These are phyloP conservation scores for Kuraishia ogatae DNA, from an alignment of 805 yeast species.

Conservation along the genomic window DNA sequence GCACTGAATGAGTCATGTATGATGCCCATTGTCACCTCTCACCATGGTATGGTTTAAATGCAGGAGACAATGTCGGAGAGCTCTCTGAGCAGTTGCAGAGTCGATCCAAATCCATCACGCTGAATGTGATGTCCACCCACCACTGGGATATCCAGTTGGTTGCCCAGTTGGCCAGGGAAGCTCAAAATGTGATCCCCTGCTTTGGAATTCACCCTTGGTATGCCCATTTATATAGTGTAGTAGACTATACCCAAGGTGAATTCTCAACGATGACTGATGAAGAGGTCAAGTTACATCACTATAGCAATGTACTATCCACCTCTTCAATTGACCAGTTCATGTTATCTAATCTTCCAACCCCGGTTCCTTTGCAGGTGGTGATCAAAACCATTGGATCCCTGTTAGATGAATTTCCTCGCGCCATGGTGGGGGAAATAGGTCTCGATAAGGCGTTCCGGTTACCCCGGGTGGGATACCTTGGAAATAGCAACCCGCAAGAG, in stretches of 20 bases:
- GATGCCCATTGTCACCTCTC: slow-evolving; percentile 35
- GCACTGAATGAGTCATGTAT: too few relatives aligned
- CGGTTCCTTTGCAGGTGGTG: slow-evolving; percentile 33
- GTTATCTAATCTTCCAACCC: slow-evolving; percentile 49
- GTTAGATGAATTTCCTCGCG: slow-evolving; percentile 14
- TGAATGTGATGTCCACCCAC: slow-evolving; percentile 39
- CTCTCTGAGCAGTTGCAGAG: slow-evolving; percentile 3
- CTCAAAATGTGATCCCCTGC: slow-evolving; percentile 29
- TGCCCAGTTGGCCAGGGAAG: slow-evolving; percentile 8
- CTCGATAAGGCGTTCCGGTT: slow-evolving; percentile 69
- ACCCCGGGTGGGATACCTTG: slow-evolving; percentile 51
- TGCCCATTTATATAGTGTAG: slow-evolving; percentile 49
- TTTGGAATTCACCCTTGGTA: slow-evolving; percentile 94
- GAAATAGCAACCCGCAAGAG: slow-evolving; percentile 17
- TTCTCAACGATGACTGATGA: slow-evolving; percentile 3
- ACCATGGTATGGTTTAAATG: slow-evolving; percentile 9
- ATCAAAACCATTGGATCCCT: slow-evolving; percentile 22
- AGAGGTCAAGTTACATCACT: slow-evolving; percentile 43
- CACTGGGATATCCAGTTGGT: slow-evolving; percentile 26
- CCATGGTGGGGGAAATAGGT: slow-evolving; percentile 84
- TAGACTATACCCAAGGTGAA: slow-evolving; percentile 1
- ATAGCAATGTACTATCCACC: slow-evolving; percentile 38
- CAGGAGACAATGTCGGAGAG: slow-evolving; percentile 3
- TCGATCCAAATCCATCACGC: neutral
- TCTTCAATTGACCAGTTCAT: slow-evolving; percentile 21